Evolutionary conservation across 345 rosid species (phyloP).

Genomic region (Citrus hindsii): DNA sequence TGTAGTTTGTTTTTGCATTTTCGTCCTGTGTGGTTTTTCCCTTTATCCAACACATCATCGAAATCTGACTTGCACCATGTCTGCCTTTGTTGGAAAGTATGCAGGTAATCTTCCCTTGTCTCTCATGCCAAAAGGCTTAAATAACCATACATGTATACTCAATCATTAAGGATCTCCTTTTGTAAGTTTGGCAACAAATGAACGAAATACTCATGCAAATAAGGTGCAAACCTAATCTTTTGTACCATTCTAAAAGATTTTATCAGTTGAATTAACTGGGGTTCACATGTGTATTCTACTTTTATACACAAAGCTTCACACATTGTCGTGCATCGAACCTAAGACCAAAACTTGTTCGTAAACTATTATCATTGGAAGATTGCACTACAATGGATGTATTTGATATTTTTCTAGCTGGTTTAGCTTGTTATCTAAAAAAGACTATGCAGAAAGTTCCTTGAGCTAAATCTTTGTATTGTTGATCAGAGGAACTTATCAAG

Average conservation of each 20-base stretch:
- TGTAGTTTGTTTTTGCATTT: conserved; percentile 34
- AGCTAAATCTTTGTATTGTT: background rate
- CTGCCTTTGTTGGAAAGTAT: conserved; percentile 87
- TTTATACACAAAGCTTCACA: too few species aligned
- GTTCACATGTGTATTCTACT: too few species aligned
- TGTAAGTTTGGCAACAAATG: background rate
- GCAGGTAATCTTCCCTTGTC: conserved; percentile 51
- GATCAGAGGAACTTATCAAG: conserved; percentile 82
- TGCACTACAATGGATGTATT: background rate
- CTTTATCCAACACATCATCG: conserved; percentile 4
- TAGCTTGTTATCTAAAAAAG: background rate
- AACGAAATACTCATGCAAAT: background rate
- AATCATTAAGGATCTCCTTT: background rate
- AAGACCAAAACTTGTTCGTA: too few species aligned
- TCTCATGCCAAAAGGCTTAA: background rate
- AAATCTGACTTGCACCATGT: conserved; percentile 37
- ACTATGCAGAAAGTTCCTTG: background rate
- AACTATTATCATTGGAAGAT: background rate
- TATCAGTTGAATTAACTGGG: too few species aligned
- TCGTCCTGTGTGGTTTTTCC: conserved; percentile 24
- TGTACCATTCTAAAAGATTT: background rate
- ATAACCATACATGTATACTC: background rate
- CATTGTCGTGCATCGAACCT: too few species aligned
- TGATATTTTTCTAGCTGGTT: background rate
- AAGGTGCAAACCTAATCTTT: too few species aligned